Evolutionary conservation across 768 basidiomycete species (phyloP), one percentile per base, ranked within the genome.

Genomic region (Podaxis sp.): DNA sequence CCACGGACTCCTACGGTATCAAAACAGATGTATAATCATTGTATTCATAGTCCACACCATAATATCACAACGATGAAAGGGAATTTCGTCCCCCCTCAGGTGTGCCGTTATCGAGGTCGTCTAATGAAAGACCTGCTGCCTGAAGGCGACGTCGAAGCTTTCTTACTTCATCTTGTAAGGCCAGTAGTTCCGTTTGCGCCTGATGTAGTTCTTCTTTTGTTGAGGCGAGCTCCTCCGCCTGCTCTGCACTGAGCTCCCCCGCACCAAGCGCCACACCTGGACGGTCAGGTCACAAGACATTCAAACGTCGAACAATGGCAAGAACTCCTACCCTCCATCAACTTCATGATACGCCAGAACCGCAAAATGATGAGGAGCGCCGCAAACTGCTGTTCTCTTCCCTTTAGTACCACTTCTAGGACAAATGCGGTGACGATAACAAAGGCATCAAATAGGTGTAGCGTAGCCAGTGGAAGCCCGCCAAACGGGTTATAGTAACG

Each of bases 291-390:
- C 51, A 19, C 52, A 17, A 62, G 13, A 57, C 24, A 15, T 40
- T 33, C 9, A 19, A 17, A 12, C 26, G 52, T 59, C n/a, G 56
- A 7, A 12, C 5, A 11, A 59, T 19, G 46, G 48, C 11, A 52
- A 57, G 24, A 36, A 15, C 24, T 19, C 39, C 36, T 49, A 83
- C 79, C 77, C 74, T 78, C 76, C 38, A 92, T 86, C 12, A 94
- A 78, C 70, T 93, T 92, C 26, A 93, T 83, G 36, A 94, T 76
- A 26, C 92, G 81, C 92, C 93, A 93, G 13, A 94, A 72, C 73
- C 92, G 92, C 30, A 94, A 76, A 19, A 89, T 75, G 46, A 94
- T 80, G 38, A 94, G 82, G 26, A 94, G 74, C 5, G 81, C 83
- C 1, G 87, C 88, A 22, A 93, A 80, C 68, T 94, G 90, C 63